Conservation (phyloP, 768 basidiomycete genomes). For the Cyathus striatus region DNA sequence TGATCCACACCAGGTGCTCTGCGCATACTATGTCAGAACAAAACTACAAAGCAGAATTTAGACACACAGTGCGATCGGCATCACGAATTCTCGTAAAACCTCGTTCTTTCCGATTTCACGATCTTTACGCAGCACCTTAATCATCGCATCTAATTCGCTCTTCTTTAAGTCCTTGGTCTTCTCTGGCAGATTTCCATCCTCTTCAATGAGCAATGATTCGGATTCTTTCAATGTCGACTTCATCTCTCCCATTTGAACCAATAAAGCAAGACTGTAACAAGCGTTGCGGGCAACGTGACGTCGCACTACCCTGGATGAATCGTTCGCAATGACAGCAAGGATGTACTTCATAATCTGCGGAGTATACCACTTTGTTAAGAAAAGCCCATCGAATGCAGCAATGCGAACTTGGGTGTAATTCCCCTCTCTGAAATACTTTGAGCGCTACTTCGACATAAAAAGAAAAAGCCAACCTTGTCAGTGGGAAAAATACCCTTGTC, state of each 20-base stretch:
- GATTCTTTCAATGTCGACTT: slow-evolving; percentile 68
- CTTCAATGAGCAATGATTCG: slow-evolving; percentile 79
- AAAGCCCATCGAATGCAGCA: slow-evolving; percentile 90
- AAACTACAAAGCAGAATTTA: neutral
- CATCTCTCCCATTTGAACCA: slow-evolving; percentile 90
- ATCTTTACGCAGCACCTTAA: slow-evolving; percentile 86
- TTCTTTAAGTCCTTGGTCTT: slow-evolving; percentile 73
- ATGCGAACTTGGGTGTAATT: slow-evolving; percentile 90
- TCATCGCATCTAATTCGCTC: slow-evolving; percentile 78
- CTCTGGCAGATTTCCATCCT: slow-evolving; percentile 71
- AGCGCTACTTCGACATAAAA: slow-evolving; percentile 5
- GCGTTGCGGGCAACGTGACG: slow-evolving; percentile 84
- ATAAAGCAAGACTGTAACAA: slow-evolving; percentile 80
- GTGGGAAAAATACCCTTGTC: slow-evolving; percentile 73
- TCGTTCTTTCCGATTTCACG: slow-evolving; percentile 80
- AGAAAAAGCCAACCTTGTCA: slow-evolving; percentile 64
- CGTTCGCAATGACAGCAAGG: slow-evolving; percentile 79
- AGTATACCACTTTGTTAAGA: slow-evolving; percentile 85
- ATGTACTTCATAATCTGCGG: slow-evolving; percentile 84
- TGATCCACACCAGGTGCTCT: slow-evolving; percentile 69
- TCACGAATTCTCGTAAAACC: slow-evolving; percentile 69
- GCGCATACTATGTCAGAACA: slow-evolving; percentile 16
- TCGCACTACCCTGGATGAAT: slow-evolving; percentile 76
- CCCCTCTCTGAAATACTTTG: slow-evolving; percentile 63
- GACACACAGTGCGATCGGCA: slow-evolving; percentile 75